These are phyloP conservation scores for Pseudogymnoascus sp. DNA, from an alignment of 2,329 filamentous ascomycete species.

Conservation along the genomic window DNA sequence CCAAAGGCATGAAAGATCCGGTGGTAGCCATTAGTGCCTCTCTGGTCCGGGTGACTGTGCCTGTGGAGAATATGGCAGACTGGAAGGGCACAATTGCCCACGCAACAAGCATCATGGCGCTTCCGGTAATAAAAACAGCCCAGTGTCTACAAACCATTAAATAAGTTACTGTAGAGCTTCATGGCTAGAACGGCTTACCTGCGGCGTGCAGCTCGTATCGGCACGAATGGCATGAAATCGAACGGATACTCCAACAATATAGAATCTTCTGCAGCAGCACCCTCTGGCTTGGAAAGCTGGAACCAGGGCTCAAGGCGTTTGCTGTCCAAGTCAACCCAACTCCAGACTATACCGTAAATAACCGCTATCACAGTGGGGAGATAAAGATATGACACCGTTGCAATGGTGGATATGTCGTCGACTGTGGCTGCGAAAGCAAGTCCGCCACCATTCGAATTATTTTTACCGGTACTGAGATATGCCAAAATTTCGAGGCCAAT, in stretches of 20 bases:
- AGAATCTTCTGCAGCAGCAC: slow-evolving; percentile 38
- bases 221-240: slow-evolving; percentile 38
- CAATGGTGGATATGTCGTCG: slow-evolving; percentile 30
- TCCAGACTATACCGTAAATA: slow-evolving; percentile 49
- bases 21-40: slow-evolving; percentile 17
- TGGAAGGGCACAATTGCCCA: slow-evolving; percentile 50
- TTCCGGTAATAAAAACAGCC: slow-evolving; percentile 42
- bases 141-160: slow-evolving; percentile 38
- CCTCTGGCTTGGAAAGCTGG: slow-evolving; percentile 42
- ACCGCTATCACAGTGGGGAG: slow-evolving; percentile 48
- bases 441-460: slow-evolving; percentile 30
- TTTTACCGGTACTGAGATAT: slow-evolving; percentile 14
- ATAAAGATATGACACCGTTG: slow-evolving; percentile 40
- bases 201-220: slow-evolving; percentile 32
- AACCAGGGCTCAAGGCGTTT: slow-evolving; percentile 55
- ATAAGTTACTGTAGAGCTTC: neutral
- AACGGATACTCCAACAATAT: slow-evolving; percentile 49
- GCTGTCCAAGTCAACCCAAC: slow-evolving; percentile 51
- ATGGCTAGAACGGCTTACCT: slow-evolving; percentile 20
- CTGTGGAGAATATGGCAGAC: slow-evolving; percentile 44
- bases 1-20: slow-evolving; percentile 23
- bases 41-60: slow-evolving; percentile 22
- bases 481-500: slow-evolving; percentile 39
- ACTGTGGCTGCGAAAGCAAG: slow-evolving; percentile 25
- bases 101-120: slow-evolving; percentile 43